A percentile compares a stretch with the other conserved stretches of the same genome.
These are phyloP conservation scores for Cunninghamia lanceolata DNA, from an alignment of 75 land plant species.

Conservation along the genomic window DNA sequence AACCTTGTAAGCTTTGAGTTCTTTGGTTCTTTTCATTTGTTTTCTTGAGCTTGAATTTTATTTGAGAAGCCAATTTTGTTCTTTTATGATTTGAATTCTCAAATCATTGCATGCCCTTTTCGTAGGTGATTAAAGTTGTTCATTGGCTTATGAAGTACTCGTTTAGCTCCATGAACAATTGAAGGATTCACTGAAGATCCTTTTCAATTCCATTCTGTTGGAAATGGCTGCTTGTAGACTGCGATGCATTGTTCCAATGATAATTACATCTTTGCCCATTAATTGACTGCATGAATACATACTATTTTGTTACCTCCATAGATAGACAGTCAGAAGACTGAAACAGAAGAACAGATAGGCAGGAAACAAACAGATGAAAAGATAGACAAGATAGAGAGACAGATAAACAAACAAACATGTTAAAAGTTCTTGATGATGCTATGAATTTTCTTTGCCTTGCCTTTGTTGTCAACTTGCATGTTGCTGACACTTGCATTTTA, in stretches of 20 bases:
- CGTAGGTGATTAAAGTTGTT: no score
- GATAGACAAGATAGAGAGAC: background rate
- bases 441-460: background rate
- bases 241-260: background rate
- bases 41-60: no score
- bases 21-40: no score
- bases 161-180: no score
- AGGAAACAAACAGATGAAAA: no score
- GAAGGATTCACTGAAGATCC: background rate
- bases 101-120: no score
- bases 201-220: background rate
- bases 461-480: background rate
- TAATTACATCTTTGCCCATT: background rate
- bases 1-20: no score
- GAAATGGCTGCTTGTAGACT: background rate
- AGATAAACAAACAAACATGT: background rate
- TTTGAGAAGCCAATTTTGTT: no score
- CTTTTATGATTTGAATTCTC: no score
- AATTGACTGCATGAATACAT: background rate
- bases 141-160: no score
- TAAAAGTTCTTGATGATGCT: background rate
- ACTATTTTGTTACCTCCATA: background rate
- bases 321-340: background rate
- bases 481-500: background rate
- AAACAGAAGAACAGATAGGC: no score